Evolutionary conservation across 768 basidiomycete species (phyloP).

Genomic region (Pleurotus sapidus): DNA sequence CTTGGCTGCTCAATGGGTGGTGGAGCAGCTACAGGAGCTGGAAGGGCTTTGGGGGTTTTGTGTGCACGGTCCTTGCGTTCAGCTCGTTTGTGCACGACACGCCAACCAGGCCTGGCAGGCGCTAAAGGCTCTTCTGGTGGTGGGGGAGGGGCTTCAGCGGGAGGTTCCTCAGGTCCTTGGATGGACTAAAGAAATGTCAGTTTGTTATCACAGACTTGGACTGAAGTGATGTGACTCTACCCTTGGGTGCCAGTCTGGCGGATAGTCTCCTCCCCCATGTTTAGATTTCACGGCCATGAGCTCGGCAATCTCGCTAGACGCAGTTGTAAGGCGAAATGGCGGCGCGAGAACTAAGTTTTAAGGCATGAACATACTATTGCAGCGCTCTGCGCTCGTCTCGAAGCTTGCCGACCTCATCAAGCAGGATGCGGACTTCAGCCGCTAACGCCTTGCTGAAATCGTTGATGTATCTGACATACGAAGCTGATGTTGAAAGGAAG

Average conservation of each 20-base stretch:
- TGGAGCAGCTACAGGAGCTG: conserved; percentile 39
- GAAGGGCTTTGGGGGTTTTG: conserved; percentile 34
- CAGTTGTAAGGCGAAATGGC: background rate
- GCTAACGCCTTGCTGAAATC: conserved; percentile 85
- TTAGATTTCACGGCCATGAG: conserved; percentile 82
- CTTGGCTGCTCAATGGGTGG: conserved; percentile 44
- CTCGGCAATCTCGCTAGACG: conserved; percentile 74
- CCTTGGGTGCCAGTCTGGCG: conserved; percentile 69
- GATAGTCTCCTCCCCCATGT: conserved; percentile 75
- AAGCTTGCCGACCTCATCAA: conserved; percentile 78
- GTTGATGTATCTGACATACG: conserved; percentile 54
- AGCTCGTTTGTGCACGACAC: conserved; percentile 64
- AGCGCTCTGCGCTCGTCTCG: conserved; percentile 72
- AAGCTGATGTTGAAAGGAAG: background rate
- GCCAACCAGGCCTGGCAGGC: conserved; percentile 71
- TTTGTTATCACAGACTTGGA: conserved; percentile 3
- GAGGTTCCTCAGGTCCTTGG: conserved; percentile 29
- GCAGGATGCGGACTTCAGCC: conserved; percentile 72
- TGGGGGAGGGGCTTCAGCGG: conserved; percentile 38
- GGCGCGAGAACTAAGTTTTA: no score
- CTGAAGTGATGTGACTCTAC: conserved; percentile 30
- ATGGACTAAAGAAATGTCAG: conserved; percentile 5
- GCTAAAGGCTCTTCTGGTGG: conserved; percentile 41
- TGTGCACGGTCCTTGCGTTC: conserved; percentile 48
- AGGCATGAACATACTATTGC: conserved; percentile 58